Conservation (phyloP, 2,329 filamentous ascomycete genomes). For the Cercospora nicotianae region DNA sequence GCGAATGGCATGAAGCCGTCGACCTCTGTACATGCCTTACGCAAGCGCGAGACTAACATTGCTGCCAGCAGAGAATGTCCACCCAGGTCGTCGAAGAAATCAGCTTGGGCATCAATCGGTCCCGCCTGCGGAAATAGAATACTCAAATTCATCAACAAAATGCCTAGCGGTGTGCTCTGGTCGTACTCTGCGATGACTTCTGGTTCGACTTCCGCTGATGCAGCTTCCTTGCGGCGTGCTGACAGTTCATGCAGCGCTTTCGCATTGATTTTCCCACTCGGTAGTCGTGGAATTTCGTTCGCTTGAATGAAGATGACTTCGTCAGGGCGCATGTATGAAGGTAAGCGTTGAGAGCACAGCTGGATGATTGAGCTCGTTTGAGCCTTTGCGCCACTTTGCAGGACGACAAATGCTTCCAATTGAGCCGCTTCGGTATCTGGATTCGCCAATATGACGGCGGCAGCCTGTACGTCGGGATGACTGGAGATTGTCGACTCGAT, state of each 20-base stretch:
- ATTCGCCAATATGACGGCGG: constrained; percentile 31
- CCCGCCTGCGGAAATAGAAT: constrained; percentile 48
- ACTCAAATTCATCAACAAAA: constrained; percentile 18
- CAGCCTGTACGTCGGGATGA: constrained; percentile 66
- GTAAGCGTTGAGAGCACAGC: constrained; percentile 24
- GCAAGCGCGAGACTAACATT: constrained; percentile 28
- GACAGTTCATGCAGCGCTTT: constrained; percentile 30
- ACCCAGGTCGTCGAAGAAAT: constrained; percentile 72
- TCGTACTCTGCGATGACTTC: neutral
- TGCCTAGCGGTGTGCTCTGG: constrained; percentile 14
- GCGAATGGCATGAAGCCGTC: constrained; percentile 25
- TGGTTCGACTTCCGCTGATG: neutral
- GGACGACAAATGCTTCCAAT: constrained; percentile 31
- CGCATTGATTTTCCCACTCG: constrained; percentile 32
- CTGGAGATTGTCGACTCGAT: constrained; percentile 78
- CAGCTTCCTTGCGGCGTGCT: constrained; percentile 19
- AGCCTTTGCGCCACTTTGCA: constrained; percentile 18
- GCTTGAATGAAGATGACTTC: constrained; percentile 27
- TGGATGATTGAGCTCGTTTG: constrained; percentile 24
- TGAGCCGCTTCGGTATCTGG: constrained; percentile 25
- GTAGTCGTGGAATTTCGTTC: constrained; percentile 28
- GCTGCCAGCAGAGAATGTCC: constrained; percentile 72
- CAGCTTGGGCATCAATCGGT: constrained; percentile 47
- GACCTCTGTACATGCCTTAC: constrained; percentile 13
- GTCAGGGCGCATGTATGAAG: constrained; percentile 32